Evolutionary conservation across 768 basidiomycete species (phyloP), one percentile per base, ranked within the genome.

Genomic region (Inosperma sp.): DNA sequence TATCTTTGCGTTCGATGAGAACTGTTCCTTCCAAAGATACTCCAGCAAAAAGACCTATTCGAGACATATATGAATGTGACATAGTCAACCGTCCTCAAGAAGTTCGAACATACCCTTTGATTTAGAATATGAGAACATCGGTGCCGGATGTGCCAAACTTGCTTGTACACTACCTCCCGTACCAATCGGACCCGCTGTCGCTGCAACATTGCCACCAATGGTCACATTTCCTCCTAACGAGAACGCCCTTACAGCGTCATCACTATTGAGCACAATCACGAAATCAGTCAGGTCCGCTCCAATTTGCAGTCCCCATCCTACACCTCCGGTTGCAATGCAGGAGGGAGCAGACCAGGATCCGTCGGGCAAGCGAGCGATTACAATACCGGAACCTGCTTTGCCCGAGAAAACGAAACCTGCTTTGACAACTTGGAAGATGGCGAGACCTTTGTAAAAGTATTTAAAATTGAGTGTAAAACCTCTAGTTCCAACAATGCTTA

Each of bases 311-410:
- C 92, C 92, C 87, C 92, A 92, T 13, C 93, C 92, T 9, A 94
- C 79, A 29, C 95, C 95, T 14, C 89, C 94, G 0, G 93, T 98
- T 25, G 90, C 94, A 63, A 98, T 95, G 72, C 94, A 97, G 19
- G 89, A 93, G 3, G 95, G 95, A 1, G 95, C 95, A 41, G 88
- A 92, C 93, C 93, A 96, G 8, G 91, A 93, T 58, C 95, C 95
- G 62, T 97, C 93, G 7, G 90, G 88, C 36, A 94, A 79, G 10
- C 93, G 85, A 16, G 93, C 88, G 63, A 96, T 87, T 69, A 98
- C 90, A 56, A 95, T 68, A 12, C 94, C 94, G 1, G 90, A 93
- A 39, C 94, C 94, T 1, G 89, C 91, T 70, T 93, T 95, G 41
- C 91, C 94, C 9, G 88, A 91, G 77, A 95, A 94, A 48, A 94